Evolutionary conservation across 1,284 basidiomycete species (phyloP), one percentile per base, ranked within the genome.

Genomic region (Veloporphyrellus conicus): DNA sequence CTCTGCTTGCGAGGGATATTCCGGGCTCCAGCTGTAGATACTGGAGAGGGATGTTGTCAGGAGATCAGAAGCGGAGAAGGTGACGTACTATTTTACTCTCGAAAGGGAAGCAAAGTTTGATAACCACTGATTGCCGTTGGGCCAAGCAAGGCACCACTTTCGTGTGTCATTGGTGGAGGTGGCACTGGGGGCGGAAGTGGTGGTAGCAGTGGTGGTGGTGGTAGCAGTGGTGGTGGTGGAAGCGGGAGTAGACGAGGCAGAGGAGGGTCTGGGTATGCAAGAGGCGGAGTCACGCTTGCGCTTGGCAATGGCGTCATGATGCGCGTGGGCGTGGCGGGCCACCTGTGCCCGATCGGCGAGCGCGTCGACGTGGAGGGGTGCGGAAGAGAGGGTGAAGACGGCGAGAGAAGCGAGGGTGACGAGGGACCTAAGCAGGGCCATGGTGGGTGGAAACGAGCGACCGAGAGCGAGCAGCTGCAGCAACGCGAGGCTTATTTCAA

Each of bases 391-490:
- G 42, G 77, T 72, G 50, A 87, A 52, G 52, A 86, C 56, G 27
- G 79, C 77, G 39, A 88, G 61, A 15, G 81, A 73, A 19, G 78
- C 70, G 39, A 86, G 55, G 18, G 79, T 73, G 50, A 87, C 43
- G 49, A 87, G 66, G 58, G 77, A 59, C 54, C 76, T 82, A 54
- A 63, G 35, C 19, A 73, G 55, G 45, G 78, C 73, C 81, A 85
- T 43, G 46, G 11, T 15, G 6, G 15, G 42, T 29, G 41, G 47
- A 37, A 25, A 15, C 14, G 15, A 25, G 23, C 23, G 23, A n/a
- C n/a, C n/a, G n/a, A n/a, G n/a, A n/a, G n/a, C n/a, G n/a, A n/a
- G n/a, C n/a, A n/a, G n/a, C n/a, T n/a, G n/a, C n/a, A n/a, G n/a
- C 37, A 20, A 37, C 36, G 36, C 19, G 23, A 27, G n/a, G n/a